phyloP scores from a whole-genome alignment of 495 filamentous ascomycete genomes.

The Pseudomonodictys pantanalensis region DNA sequence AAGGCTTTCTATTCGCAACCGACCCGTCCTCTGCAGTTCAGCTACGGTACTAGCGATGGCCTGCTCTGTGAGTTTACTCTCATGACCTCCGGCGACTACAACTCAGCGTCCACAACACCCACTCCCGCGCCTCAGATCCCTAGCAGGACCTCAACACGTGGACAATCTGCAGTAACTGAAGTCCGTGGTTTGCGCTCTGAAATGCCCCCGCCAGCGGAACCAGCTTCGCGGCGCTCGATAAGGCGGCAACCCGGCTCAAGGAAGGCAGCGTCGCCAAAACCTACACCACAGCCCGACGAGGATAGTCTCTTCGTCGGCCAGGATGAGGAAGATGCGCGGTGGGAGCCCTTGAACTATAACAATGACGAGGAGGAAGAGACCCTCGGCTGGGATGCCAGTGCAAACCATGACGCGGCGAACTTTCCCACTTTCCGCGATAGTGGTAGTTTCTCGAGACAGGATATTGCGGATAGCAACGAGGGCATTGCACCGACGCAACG shows the following conservation, averaged over 20 bases:
- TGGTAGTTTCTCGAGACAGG: constrained; percentile 34
- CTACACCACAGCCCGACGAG: constrained; percentile 58
- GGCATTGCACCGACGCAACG: constrained; percentile 64
- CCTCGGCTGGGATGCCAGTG: constrained; percentile 78
- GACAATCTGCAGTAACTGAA: constrained; percentile 29
- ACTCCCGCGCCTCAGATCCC: constrained; percentile 22
- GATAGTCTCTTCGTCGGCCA: constrained; percentile 76
- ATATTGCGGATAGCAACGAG: constrained; percentile 37
- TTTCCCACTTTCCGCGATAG: constrained; percentile 43
- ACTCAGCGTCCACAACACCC: constrained; percentile 41
- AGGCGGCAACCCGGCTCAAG: constrained; percentile 22
- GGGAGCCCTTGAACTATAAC: constrained; percentile 76
- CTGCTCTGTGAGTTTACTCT: constrained; percentile 82
- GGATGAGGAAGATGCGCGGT: constrained; percentile 68
- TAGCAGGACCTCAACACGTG: constrained; percentile 24
- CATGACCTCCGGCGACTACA: constrained; percentile 86
- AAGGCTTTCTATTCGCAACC: constrained; percentile 78
- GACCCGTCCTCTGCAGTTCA: constrained; percentile 76
- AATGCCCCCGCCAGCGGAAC: constrained; percentile 39
- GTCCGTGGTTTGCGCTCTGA: constrained; percentile 15
- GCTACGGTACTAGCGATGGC: constrained; percentile 70
- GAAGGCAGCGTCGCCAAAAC: constrained; percentile 32
- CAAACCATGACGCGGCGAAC: constrained; percentile 41
- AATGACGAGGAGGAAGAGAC: constrained; percentile 59
- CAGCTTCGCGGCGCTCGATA: constrained; percentile 36